These are phyloP conservation scores for Cercophora sp. DNA, from an alignment of 495 filamentous ascomycete species.

Conservation along the genomic window DNA sequence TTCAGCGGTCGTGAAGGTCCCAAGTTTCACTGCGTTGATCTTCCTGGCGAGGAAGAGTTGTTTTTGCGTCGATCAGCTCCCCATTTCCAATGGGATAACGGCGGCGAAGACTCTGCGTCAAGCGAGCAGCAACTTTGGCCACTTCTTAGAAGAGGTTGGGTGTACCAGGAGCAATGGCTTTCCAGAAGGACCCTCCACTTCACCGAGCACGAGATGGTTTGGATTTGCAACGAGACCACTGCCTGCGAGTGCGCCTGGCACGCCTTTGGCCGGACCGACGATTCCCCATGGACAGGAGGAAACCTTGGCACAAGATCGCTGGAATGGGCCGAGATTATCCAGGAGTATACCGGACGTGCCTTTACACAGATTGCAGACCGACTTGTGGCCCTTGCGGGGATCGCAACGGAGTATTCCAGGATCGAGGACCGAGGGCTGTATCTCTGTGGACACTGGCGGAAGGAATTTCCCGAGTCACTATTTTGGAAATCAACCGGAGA, in stretches of 20 bases:
- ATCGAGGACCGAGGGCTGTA: not conserved
- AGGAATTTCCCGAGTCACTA: not conserved
- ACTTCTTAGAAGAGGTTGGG: slow-evolving; percentile 1
- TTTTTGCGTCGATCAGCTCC: not conserved
- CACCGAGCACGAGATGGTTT: not conserved
- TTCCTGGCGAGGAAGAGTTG: not conserved
- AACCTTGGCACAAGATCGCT: not conserved
- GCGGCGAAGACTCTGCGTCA: not conserved
- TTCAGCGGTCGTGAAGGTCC: not conserved
- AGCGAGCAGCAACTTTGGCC: not conserved
- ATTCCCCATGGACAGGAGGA: not conserved
- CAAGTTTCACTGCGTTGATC: not conserved
- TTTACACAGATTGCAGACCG: not conserved
- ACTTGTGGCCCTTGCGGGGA: slow-evolving; percentile 1
- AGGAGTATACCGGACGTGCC: not conserved
- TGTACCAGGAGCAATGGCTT: slow-evolving; percentile 9
- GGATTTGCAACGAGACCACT: not conserved
- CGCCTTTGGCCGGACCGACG: not conserved
- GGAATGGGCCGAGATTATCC: not conserved
- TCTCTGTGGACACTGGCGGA: slow-evolving; percentile 2
- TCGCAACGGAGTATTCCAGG: not conserved
- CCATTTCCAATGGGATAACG: not conserved
- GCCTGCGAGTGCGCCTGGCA: not conserved
- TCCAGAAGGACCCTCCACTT: slow-evolving; percentile 2
- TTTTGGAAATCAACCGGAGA: not conserved